A percentile compares a stretch with the other conserved stretches of the same genome.
Evolutionary conservation across 2,329 filamentous ascomycete species (phyloP).

Genomic region (Trichoderma guizhouense): DNA sequence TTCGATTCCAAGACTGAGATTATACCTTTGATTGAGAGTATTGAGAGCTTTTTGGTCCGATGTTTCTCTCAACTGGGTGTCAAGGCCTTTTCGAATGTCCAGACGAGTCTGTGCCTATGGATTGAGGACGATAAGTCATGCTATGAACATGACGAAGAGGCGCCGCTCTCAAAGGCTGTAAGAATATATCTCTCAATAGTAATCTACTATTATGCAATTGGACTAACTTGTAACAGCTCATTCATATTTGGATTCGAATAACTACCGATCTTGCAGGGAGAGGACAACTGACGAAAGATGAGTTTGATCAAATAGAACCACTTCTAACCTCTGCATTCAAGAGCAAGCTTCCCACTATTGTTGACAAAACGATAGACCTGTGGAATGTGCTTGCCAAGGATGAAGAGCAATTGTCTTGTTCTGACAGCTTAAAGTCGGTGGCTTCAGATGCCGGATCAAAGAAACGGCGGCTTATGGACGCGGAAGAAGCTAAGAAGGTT

Average conservation of each 20-base stretch:
- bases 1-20: conserved; percentile 38
- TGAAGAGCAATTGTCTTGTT: conserved; percentile 59
- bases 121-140: conserved; percentile 54
- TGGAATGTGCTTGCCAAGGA: conserved; percentile 72
- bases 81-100: conserved; percentile 56
- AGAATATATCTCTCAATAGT: conserved; percentile 23
- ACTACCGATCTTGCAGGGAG: conserved; percentile 38
- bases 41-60: conserved; percentile 50
- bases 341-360: conserved; percentile 55
- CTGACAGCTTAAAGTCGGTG: conserved; percentile 58
- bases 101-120: conserved; percentile 62
- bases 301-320: conserved; percentile 52
- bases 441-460: conserved; percentile 59
- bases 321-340: conserved; percentile 55
- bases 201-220: background rate
- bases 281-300: conserved; percentile 37
- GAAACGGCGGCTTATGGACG: conserved; percentile 42
- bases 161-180: conserved; percentile 44
- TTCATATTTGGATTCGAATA: conserved; percentile 49
- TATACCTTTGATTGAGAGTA: conserved; percentile 49
- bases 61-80: conserved; percentile 50
- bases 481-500: conserved; percentile 43
- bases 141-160: conserved; percentile 40
- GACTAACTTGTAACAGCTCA: conserved; percentile 41
- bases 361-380: conserved; percentile 45